phyloP scores from a whole-genome alignment of 805 yeast species.

The Peterozyma toletana region DNA sequence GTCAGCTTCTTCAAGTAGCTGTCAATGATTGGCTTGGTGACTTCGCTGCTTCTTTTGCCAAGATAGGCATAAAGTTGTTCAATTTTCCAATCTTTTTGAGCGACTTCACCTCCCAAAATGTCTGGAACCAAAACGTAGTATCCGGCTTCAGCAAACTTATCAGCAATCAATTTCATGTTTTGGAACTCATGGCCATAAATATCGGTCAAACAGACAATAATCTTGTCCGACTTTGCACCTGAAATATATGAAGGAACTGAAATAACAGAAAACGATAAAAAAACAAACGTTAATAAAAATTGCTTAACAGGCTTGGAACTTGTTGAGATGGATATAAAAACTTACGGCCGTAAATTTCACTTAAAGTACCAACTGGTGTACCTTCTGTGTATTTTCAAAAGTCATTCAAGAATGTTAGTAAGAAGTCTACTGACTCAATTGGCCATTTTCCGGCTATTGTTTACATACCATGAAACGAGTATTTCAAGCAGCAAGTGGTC shows the following conservation, averaged over 20 bases:
- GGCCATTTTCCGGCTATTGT: background rate
- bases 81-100: slow-evolving; percentile 18
- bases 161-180: slow-evolving; percentile 24
- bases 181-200: slow-evolving; percentile 24
- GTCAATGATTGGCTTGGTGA: slow-evolving; percentile 40
- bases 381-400: slow-evolving; percentile 27
- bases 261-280: background rate
- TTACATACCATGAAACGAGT: background rate
- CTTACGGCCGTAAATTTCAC: slow-evolving; percentile 31
- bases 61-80: background rate
- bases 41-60: slow-evolving; percentile 20
- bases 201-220: slow-evolving; percentile 29
- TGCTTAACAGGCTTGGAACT: background rate
- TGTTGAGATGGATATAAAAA: background rate
- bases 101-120: slow-evolving; percentile 49
- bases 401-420: background rate
- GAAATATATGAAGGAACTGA: slow-evolving; percentile 31
- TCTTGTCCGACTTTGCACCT: slow-evolving; percentile 29
- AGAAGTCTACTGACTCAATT: background rate
- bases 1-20: slow-evolving; percentile 38
- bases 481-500: background rate
- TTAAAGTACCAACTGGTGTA: slow-evolving; percentile 34
- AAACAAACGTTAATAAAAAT: too few species aligned
- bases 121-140: slow-evolving; percentile 40
- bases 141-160: slow-evolving; percentile 22